Conservation (phyloP, 345 rosid species). For the Pseudoturritis turrita region DNA sequence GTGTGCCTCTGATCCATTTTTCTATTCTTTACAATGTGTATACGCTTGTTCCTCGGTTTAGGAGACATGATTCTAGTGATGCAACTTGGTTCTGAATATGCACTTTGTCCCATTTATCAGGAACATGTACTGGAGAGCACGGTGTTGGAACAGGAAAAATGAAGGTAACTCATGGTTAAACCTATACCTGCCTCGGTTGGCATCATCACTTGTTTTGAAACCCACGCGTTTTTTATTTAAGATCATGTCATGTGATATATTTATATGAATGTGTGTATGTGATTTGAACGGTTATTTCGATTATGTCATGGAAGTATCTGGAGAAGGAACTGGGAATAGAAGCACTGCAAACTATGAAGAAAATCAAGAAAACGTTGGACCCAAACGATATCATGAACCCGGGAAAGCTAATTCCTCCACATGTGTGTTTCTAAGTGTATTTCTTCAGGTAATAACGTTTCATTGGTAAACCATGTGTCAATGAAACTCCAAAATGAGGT, state of each 20-base stretch:
- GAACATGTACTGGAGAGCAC: conserved; percentile 95
- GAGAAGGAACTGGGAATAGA: conserved; percentile 86
- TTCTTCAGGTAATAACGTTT: background rate
- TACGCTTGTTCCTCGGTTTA: background rate
- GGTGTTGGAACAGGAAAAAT: conserved; percentile 94
- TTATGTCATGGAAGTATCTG: conserved; percentile 46
- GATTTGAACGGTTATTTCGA: background rate
- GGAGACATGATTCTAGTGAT: background rate
- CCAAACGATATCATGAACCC: conserved; percentile 95
- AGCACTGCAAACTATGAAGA: conserved; percentile 78
- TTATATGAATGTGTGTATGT: background rate
- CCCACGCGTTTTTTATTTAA: background rate
- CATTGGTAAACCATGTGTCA: background rate
- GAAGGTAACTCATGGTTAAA: conserved; percentile 43
- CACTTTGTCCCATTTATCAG: conserved; percentile 37
- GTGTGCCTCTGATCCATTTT: background rate
- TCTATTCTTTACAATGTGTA: background rate
- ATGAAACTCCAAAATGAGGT: background rate
- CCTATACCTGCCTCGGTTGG: background rate
- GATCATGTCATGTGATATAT: background rate
- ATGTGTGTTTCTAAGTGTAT: conserved; percentile 57
- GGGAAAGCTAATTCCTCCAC: conserved; percentile 92
- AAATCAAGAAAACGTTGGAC: conserved; percentile 69
- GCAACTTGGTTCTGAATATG: background rate
- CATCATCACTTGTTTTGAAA: background rate